These are phyloP conservation scores for Penicillium sp. DNA, from an alignment of 2,329 filamentous ascomycete genomes.

Conservation along the genomic window DNA sequence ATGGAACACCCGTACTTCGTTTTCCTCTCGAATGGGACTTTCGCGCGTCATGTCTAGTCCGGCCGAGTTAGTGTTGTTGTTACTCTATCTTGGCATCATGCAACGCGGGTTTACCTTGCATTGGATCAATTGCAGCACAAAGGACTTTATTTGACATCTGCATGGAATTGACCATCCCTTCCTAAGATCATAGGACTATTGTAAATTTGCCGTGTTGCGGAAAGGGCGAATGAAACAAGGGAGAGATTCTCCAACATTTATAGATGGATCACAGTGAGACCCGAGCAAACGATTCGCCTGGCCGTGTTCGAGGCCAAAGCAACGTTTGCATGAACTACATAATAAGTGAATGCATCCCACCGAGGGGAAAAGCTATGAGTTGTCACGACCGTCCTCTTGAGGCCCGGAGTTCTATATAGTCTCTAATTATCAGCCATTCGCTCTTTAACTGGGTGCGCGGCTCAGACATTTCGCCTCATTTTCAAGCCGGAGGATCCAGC, in stretches of 20 bases:
- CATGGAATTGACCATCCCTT: background rate
- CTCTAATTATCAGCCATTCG: background rate
- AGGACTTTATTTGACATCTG: background rate
- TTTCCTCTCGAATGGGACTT: background rate
- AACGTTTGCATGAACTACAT: background rate
- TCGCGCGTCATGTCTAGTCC: background rate
- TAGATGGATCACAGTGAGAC: conserved; percentile 20
- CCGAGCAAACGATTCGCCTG: conserved; percentile 6
- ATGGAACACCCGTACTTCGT: background rate
- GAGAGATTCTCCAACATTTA: conserved; percentile 3
- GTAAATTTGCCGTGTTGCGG: background rate
- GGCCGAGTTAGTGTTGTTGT: background rate
- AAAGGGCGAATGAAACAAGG: conserved; percentile 21
- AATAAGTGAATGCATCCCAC: background rate
- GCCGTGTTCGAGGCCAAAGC: background rate
- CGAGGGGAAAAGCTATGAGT: background rate
- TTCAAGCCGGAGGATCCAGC: background rate
- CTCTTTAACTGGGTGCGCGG: background rate
- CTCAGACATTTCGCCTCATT: background rate
- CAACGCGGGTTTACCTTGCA: background rate
- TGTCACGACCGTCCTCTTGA: background rate
- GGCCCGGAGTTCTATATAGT: background rate
- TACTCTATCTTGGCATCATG: background rate
- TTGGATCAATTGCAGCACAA: background rate
- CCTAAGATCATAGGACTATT: background rate